Evolutionary conservation across 2,329 filamentous ascomycete species (phyloP), one percentile per base, ranked within the genome.

Genomic region (Scedosporium minutisporum): DNA sequence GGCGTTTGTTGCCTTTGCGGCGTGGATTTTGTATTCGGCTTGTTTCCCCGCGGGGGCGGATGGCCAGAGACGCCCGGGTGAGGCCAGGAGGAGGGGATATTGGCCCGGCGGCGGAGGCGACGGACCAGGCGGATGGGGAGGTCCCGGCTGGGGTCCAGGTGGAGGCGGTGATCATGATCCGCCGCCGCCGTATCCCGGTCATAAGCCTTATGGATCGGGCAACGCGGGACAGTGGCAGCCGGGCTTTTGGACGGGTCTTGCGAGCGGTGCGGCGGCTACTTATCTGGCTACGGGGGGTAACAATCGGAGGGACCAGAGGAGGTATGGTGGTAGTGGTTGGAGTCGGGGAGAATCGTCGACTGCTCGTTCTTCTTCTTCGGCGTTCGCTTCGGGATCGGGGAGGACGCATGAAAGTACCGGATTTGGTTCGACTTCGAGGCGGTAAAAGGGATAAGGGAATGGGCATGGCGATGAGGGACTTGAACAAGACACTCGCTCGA

Each of bases 211-310:
- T 27, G 42, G 53, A 27, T 44, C 61, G 57, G 46, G 62, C 12
- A 46, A 74, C 71, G 3, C 75, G 64, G 51, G 51, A 27, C 73
- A 82, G 65, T 91, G 88, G 87, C 80, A 81, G 59, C 88, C 89
- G 4, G 89, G 89, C 1, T 91, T 92, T 74, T 92, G 88, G 88
- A 82, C 78, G 18, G 89, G 88, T 21, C 75, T 84, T n/a, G 80
- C 83, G 0, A 82, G 82, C 16, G 90, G 89, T 55, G 87, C 86
- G 4, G 88, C 88, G 1, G 88, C 87, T 3, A 86, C 80, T 1
- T 91, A 90, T 69, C 71, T 82, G 63, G 86, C 87, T 5, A 81
- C 74, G 51, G 74, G 77, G n/a, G 76, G 77, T 64, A 73, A 72
- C 44, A 72, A 69, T 64, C 65, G 61, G 12, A 57, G 58, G 67